Conservation (phyloP, 2,329 filamentous ascomycete species). For the Fusarium sp. region DNA sequence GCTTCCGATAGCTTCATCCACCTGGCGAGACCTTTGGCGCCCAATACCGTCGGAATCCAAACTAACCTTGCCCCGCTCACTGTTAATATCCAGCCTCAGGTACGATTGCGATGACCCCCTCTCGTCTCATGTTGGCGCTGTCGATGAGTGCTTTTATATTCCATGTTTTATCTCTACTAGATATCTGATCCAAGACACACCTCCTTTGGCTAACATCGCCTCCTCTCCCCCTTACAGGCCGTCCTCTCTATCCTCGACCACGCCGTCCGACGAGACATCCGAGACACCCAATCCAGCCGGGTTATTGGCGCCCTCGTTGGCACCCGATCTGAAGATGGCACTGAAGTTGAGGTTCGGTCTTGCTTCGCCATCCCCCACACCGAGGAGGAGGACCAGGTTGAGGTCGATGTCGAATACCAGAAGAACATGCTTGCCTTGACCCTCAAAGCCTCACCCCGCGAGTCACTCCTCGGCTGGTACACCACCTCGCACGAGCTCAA, state of each 20-base stretch:
- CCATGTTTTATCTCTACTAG: background rate
- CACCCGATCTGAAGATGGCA: constrained; percentile 93
- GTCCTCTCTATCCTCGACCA: constrained; percentile 88
- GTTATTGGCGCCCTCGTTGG: constrained; percentile 97
- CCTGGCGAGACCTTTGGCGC: constrained; percentile 89
- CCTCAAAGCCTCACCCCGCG: constrained; percentile 91
- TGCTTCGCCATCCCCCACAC: constrained; percentile 99
- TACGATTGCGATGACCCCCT: constrained; percentile 56
- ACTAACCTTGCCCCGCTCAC: constrained; percentile 89
- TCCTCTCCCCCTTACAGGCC: constrained; percentile 55
- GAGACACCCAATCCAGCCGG: constrained; percentile 83
- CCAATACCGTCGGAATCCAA: constrained; percentile 79
- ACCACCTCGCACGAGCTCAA: constrained; percentile 96
- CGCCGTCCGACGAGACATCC: constrained; percentile 83
- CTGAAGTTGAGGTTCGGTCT: constrained; percentile 93
- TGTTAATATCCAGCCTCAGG: constrained; percentile 95
- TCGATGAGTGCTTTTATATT: constrained; percentile 2
- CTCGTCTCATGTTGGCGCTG: constrained; percentile 5
- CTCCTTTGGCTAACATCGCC: constrained; percentile 18
- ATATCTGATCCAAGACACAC: background rate
- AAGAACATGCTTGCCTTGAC: constrained; percentile 98
- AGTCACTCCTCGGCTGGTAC: constrained; percentile 97
- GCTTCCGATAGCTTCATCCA: constrained; percentile 89
- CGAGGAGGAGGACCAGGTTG: constrained; percentile 97
- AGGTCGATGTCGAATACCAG: constrained; percentile 99